Percentiles rank a stretch among this genome's conserved stretches.
These are phyloP conservation scores for Epichloe baconii DNA, from an alignment of 2,329 filamentous ascomycete species.

Conservation along the genomic window DNA sequence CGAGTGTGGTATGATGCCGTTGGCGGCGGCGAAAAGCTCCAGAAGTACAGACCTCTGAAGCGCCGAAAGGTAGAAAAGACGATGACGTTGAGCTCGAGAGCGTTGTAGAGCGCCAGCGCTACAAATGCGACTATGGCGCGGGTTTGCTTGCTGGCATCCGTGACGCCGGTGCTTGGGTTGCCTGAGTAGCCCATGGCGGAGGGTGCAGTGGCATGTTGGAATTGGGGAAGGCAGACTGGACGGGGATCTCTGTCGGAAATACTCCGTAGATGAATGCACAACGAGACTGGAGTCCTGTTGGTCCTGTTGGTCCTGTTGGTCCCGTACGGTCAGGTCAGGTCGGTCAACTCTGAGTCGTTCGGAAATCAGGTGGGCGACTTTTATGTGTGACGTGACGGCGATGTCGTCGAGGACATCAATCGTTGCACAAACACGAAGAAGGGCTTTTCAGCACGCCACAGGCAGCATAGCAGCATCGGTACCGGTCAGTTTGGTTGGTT, in stretches of 20 bases:
- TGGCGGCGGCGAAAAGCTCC: constrained; percentile 22
- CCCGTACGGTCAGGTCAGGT: background rate
- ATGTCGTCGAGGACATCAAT: background rate
- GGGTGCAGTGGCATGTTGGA: background rate
- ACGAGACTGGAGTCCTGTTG: background rate
- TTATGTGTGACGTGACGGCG: background rate
- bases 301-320: background rate
- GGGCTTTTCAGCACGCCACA: background rate
- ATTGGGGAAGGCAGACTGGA: background rate
- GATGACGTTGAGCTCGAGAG: constrained; percentile 18
- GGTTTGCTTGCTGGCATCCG: background rate
- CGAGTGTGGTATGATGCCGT: constrained; percentile 22
- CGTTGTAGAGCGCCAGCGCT: constrained; percentile 16
- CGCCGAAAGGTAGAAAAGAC: constrained; percentile 20
- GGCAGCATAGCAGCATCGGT: background rate
- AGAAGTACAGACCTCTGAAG: constrained; percentile 23
- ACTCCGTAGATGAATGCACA: background rate
- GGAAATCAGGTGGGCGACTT: background rate
- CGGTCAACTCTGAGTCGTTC: background rate
- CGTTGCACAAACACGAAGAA: background rate
- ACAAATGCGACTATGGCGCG: constrained; percentile 3
- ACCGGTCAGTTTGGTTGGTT: background rate
- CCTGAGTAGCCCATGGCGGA: constrained; percentile 4
- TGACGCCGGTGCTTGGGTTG: constrained; percentile 1
- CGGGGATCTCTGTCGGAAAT: background rate